phyloP scores from a whole-genome alignment of 306 rosid species.

The Citrullus amarus region DNA sequence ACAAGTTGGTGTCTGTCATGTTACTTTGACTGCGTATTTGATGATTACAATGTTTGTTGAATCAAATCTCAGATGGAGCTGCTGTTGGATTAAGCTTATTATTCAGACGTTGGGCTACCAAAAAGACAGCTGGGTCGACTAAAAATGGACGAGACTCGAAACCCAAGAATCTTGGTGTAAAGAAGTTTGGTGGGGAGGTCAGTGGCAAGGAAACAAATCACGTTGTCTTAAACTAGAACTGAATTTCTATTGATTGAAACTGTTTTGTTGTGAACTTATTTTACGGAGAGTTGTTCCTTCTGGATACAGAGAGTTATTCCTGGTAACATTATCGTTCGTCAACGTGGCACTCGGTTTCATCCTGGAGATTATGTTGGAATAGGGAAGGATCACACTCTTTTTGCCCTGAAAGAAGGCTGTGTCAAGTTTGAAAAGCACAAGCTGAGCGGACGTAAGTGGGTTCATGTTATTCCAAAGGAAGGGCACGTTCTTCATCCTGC shows the following conservation, averaged over 20 bases:
- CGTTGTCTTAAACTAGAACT: not conserved
- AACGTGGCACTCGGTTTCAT: slow-evolving; percentile 85
- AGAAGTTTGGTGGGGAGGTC: slow-evolving; percentile 94
- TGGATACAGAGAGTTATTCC: slow-evolving; percentile 61
- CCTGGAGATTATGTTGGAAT: slow-evolving; percentile 88
- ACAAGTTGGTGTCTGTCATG: not conserved
- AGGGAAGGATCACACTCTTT: slow-evolving; percentile 78
- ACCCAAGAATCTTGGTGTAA: slow-evolving; percentile 88
- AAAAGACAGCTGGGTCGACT: slow-evolving; percentile 76
- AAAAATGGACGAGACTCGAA: slow-evolving; percentile 88
- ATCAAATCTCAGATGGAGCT: slow-evolving; percentile 36
- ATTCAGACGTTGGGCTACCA: slow-evolving; percentile 85
- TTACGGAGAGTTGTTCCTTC: slow-evolving; percentile 6
- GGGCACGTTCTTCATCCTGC: slow-evolving; percentile 84
- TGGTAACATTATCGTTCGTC: slow-evolving; percentile 80
- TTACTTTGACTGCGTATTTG: slow-evolving; percentile 3
- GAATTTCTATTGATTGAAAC: not conserved
- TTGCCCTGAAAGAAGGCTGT: slow-evolving; percentile 70
- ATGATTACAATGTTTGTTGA: slow-evolving; percentile 10
- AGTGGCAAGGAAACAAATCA: slow-evolving; percentile 4
- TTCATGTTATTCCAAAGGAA: slow-evolving; percentile 67
- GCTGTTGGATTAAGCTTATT: slow-evolving; percentile 62
- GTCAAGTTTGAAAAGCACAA: slow-evolving; percentile 75
- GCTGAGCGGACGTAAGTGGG: slow-evolving; percentile 75
- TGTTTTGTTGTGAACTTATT: not conserved